Evolutionary conservation across 345 rosid genomes (phyloP), one percentile per base, ranked within the genome.

Genomic region (Salix suchowensis): DNA sequence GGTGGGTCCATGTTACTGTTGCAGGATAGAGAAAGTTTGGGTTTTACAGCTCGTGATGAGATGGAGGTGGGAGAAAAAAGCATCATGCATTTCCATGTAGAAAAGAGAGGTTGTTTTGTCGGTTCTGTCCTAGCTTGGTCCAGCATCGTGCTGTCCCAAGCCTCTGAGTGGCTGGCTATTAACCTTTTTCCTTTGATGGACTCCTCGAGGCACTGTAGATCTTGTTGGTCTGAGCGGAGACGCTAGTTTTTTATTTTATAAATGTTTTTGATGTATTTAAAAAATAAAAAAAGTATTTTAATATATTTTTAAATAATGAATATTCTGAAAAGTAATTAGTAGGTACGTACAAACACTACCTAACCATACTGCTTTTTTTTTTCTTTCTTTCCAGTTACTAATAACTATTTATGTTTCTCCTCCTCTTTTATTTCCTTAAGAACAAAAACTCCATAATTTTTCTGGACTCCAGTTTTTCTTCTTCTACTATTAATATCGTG

Each of bases 31-130:
- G 36, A 55, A 69, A 16, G 64, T 70, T 37, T 50, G 16, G 55
- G 14, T 60, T 66, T 66, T 32, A 67, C 78, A 71, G 78, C 85
- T 74, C 85, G 87, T 80, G 89, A 78, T n/a, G 78, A 71, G 84
- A 77, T 28, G 44, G 77, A 48, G 67, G 65, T 18, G 36, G 24
- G 32, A 7, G 12, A 14, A 10, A 36, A 14, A 7, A 18, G 15
- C 1, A 32, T 40, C 44, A 5, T 30, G 16, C 34, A 34, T 1
- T 58, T n/a, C 14, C 28, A 23, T 23, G 1, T 5, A 23, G 11
- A 54, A 74, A 66, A 12, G 65, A 69, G 60, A 40, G 74, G 67
- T 54, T 48, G 32, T 60, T 76, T 69, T 79, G 88, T 80, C 82
- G 73, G 61, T 73, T 52, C n/a, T 50, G 76, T 39, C 71, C 54